Conservation (phyloP, 768 basidiomycete genomes). For the Clavaria fumosa region DNA sequence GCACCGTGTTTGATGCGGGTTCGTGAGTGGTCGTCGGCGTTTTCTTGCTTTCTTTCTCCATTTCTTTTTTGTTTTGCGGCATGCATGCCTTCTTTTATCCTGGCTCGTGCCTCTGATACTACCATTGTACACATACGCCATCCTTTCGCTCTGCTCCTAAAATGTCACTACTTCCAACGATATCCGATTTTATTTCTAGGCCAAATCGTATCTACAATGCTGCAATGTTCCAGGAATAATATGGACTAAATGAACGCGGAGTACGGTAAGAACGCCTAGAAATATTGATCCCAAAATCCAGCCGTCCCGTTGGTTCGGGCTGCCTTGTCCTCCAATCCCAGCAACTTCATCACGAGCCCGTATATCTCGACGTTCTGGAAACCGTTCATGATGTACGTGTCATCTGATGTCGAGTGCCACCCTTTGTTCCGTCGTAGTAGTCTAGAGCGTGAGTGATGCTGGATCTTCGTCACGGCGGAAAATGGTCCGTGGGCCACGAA, state of each 20-base stretch:
- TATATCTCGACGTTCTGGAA: constrained; percentile 82
- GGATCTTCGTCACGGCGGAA: constrained; percentile 46
- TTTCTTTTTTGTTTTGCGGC: constrained; percentile 1
- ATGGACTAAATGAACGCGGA: too few species aligned
- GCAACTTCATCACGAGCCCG: constrained; percentile 60
- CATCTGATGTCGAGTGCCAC: constrained; percentile 54
- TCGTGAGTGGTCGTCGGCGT: constrained; percentile 14
- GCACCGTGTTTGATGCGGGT: constrained; percentile 71
- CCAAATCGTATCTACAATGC: too few species aligned
- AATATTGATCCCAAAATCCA: constrained; percentile 75
- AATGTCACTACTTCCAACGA: too few species aligned
- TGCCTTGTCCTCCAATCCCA: constrained; percentile 41
- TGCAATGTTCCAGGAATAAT: too few species aligned
- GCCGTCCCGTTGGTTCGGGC: constrained; percentile 61
- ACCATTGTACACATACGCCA: too few species aligned
- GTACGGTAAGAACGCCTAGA: too few species aligned
- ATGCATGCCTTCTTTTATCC: constrained; percentile 6
- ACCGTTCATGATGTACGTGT: constrained; percentile 61
- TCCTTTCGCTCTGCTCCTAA: too few species aligned
- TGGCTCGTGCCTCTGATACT: too few species aligned
- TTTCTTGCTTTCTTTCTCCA: background rate
- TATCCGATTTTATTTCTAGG: too few species aligned
- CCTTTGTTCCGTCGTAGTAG: constrained; percentile 25
- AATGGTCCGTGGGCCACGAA: constrained; percentile 91
- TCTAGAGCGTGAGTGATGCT: constrained; percentile 19